A percentile compares a stretch with the other conserved stretches of the same genome.
Evolutionary conservation across 306 rosid species (phyloP).

Genomic region (Cucurbita maxima): DNA sequence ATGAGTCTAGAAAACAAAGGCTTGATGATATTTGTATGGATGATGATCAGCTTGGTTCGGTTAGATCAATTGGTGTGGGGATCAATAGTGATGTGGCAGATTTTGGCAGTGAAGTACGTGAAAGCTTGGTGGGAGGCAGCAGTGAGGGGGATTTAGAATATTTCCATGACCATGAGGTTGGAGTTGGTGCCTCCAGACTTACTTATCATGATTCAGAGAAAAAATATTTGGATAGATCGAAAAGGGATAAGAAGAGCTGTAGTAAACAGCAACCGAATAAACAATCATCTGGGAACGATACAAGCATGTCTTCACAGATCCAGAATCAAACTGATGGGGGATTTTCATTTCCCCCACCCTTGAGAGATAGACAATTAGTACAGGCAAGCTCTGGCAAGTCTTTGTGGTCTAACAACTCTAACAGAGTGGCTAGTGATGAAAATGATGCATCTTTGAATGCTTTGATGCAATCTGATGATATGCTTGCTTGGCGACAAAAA

Average conservation of each 20-base stretch:
- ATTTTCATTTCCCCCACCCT: constrained; percentile 76
- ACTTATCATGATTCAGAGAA: constrained; percentile 33
- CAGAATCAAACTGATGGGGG: constrained; percentile 40
- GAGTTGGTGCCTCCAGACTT: constrained; percentile 35
- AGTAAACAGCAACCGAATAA: constrained; percentile 45
- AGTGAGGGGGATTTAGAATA: constrained; percentile 77
- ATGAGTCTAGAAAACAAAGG: constrained; percentile 43
- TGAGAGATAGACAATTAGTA: constrained; percentile 40
- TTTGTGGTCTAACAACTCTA: constrained; percentile 42
- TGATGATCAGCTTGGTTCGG: constrained; percentile 80
- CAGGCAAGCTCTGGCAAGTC: constrained; percentile 51
- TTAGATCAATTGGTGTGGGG: constrained; percentile 97
- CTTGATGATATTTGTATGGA: constrained; percentile 58
- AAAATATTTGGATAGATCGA: constrained; percentile 30
- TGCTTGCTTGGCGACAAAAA: constrained; percentile 61
- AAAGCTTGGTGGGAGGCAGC: constrained; percentile 74
- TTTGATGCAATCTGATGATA: constrained; percentile 36
- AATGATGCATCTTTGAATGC: constrained; percentile 41
- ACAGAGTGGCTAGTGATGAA: constrained; percentile 30
- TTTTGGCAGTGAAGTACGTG: constrained; percentile 78
- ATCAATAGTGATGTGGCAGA: constrained; percentile 85
- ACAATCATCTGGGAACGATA: constrained; percentile 43
- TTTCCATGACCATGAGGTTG: constrained; percentile 48
- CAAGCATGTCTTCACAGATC: constrained; percentile 23
- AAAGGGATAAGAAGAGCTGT: constrained; percentile 36